Evolutionary conservation across 1,139 yeast genomes (phyloP).

Genomic region (Hyphopichia khmerensis): DNA sequence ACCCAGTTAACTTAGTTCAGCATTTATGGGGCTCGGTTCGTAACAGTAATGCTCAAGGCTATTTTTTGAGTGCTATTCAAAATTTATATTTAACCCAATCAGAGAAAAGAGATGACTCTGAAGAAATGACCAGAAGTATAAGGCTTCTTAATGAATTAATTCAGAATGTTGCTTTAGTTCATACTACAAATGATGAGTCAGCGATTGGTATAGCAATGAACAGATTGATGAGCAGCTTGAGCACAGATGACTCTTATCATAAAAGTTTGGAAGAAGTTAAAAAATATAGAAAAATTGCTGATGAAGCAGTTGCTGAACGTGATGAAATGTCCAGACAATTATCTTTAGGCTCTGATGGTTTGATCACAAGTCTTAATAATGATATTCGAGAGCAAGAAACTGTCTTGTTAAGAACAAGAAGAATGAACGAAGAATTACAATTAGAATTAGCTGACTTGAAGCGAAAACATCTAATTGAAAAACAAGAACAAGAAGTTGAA

Average conservation of each 20-base stretch:
- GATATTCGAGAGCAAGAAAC: constrained; percentile 76
- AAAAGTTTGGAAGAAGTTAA: constrained; percentile 75
- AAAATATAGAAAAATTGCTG: constrained; percentile 63
- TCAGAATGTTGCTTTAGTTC: constrained; percentile 71
- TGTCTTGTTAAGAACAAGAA: constrained; percentile 64
- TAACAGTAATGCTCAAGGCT: constrained; percentile 71
- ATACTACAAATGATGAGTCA: constrained; percentile 66
- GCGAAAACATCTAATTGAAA: constrained; percentile 67
- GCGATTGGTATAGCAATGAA: constrained; percentile 85
- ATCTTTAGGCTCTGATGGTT: constrained; percentile 80
- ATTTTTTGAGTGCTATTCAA: constrained; percentile 76
- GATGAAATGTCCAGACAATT: constrained; percentile 75
- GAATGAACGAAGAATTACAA: constrained; percentile 62
- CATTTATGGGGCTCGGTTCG: constrained; percentile 72
- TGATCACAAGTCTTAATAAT: constrained; percentile 65
- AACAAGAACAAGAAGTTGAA: constrained; percentile 85
- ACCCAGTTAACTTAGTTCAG: constrained; percentile 70
- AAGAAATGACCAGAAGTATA: constrained; percentile 62
- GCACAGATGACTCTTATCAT: constrained; percentile 87
- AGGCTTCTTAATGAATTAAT: constrained; percentile 81
- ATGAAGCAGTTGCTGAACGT: constrained; percentile 81
- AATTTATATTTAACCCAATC: constrained; percentile 75
- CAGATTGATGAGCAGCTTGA: constrained; percentile 70
- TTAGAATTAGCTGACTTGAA: constrained; percentile 71
- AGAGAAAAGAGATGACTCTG: constrained; percentile 50